These are phyloP conservation scores for Agrocybe pediades DNA, from an alignment of 768 basidiomycete genomes.

Conservation along the genomic window DNA sequence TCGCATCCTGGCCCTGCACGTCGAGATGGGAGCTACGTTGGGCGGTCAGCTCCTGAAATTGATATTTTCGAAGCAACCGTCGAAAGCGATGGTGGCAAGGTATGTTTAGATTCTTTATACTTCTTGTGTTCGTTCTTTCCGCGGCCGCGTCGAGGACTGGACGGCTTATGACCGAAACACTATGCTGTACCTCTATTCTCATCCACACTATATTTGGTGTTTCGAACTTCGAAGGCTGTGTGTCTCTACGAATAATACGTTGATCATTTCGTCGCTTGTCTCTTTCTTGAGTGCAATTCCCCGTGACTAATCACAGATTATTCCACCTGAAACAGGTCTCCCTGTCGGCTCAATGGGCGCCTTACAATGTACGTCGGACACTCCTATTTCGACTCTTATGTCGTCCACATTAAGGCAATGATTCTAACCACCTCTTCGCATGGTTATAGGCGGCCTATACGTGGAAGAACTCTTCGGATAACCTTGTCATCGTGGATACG, in stretches of 20 bases:
- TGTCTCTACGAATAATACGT: too few relatives aligned
- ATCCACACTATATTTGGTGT: too few relatives aligned
- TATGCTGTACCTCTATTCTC: too few relatives aligned
- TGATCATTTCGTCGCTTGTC: too few relatives aligned
- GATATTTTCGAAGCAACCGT: conserved; percentile 64
- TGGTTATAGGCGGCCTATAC: conserved; percentile 61
- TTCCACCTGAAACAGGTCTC: conserved; percentile 39
- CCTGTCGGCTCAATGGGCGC: conserved; percentile 53
- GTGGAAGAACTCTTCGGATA: conserved; percentile 55
- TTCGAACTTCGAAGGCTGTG: too few relatives aligned
- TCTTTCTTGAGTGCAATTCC: too few relatives aligned
- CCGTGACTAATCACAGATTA: not conserved
- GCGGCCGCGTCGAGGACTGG: not conserved
- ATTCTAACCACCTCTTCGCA: conserved; percentile 13
- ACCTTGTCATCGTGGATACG: conserved; percentile 49
- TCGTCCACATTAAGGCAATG: too few relatives aligned
- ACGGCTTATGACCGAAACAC: too few relatives aligned
- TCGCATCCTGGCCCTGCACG: conserved; percentile 41
- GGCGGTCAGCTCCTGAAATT: conserved; percentile 67
- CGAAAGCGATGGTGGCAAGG: conserved; percentile 26
- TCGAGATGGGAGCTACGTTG: conserved; percentile 55
- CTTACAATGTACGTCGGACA: conserved; percentile 59
- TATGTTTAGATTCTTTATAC: conserved; percentile 1
- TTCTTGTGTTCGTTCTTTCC: not conserved
- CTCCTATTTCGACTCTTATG: too few relatives aligned